A percentile compares a stretch with the other conserved stretches of the same genome.
These are phyloP conservation scores for Primulina tabacum DNA, from an alignment of 257 asterid species.

Conservation along the genomic window DNA sequence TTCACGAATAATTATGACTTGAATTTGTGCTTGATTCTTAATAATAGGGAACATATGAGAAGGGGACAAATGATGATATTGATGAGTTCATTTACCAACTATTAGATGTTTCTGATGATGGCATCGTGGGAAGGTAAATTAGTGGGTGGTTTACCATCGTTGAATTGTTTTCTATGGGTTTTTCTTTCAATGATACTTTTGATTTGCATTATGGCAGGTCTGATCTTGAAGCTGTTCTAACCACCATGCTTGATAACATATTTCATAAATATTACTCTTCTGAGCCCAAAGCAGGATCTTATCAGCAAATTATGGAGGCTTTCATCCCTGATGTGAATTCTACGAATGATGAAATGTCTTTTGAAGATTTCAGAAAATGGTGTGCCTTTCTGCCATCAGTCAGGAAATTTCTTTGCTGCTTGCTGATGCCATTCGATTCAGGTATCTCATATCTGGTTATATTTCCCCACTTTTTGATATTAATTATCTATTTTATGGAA, in stretches of 20 bases:
- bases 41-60: constrained; percentile 81
- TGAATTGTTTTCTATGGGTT: constrained; percentile 3
- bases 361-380: constrained; percentile 77
- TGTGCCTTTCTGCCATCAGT: constrained; percentile 75
- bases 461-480: constrained; percentile 13
- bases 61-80: constrained; percentile 82
- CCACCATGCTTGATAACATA: constrained; percentile 53
- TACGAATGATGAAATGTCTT: constrained; percentile 50
- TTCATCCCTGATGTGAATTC: constrained; percentile 53
- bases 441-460: constrained; percentile 36
- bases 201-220: constrained; percentile 49
- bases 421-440: constrained; percentile 64
- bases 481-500: background rate
- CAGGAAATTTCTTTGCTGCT: constrained; percentile 70
- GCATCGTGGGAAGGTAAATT: constrained; percentile 63
- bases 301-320: constrained; percentile 40
- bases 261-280: constrained; percentile 38
- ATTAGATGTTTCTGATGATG: constrained; percentile 68
- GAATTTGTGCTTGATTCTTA: constrained; percentile 19
- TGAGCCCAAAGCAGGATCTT: constrained; percentile 41
- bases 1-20: background rate
- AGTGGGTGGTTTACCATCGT: constrained; percentile 9
- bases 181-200: constrained; percentile 2
- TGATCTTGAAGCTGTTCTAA: constrained; percentile 71
- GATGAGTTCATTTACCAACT: constrained; percentile 84